These are phyloP conservation scores for Lachnellula willkommii DNA, from an alignment of 2,329 filamentous ascomycete species.

Conservation along the genomic window DNA sequence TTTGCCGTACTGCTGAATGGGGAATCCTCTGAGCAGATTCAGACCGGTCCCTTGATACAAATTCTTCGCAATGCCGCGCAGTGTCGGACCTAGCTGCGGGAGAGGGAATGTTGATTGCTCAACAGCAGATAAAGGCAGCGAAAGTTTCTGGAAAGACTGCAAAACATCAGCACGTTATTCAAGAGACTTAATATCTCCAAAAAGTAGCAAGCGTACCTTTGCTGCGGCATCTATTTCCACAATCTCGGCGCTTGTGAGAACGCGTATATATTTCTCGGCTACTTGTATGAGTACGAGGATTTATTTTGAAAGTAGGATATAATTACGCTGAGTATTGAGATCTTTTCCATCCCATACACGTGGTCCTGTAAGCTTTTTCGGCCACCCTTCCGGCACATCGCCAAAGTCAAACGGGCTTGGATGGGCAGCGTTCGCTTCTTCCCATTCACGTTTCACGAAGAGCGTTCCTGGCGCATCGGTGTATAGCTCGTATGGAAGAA, in stretches of 20 bases:
- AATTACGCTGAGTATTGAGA: background rate
- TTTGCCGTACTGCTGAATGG: background rate
- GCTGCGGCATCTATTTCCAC: background rate
- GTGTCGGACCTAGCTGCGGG: background rate
- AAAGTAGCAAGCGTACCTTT: background rate
- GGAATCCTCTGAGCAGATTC: background rate
- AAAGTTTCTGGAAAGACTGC: background rate
- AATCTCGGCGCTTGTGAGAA: background rate
- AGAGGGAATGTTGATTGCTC: background rate
- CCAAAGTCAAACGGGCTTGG: background rate
- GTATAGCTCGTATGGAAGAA: background rate
- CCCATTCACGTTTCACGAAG: background rate
- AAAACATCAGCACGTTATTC: background rate
- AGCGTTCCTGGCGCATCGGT: background rate
- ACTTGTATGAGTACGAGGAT: too few relatives aligned
- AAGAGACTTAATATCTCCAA: background rate
- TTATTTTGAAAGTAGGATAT: too few relatives aligned
- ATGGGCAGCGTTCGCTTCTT: background rate
- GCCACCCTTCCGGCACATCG: background rate
- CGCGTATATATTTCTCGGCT: background rate
- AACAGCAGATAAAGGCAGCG: background rate
- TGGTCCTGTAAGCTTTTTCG: background rate
- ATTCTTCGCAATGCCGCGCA: background rate
- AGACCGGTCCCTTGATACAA: background rate
- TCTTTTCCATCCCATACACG: constrained; percentile 2